Evolutionary conservation across 495 filamentous ascomycete species (phyloP), one percentile per base, ranked within the genome.

Genomic region (Xylaria acuta): DNA sequence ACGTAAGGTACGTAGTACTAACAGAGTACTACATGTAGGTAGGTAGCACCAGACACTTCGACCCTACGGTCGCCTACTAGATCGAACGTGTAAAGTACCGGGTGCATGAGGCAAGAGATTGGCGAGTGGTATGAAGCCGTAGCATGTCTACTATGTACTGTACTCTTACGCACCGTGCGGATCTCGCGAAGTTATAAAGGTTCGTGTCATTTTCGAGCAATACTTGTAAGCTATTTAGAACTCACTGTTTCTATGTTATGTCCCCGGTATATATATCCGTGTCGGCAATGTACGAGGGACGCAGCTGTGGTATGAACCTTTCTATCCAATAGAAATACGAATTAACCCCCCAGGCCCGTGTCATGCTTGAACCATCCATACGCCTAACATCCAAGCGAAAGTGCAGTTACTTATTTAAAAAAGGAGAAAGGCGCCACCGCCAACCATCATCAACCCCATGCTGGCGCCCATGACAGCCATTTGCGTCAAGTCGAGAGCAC

Each of bases 381-480:
- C 36, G 60, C 62, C 69, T 56, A 6, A 34, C 32, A n/a, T 36
- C 43, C 47, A 65, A 65, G 41, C 3, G n/a, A 72, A 62, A 22
- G 41, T 60, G 38, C 32, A 25, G 47, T 63, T 63, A 49, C 20
- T 63, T 63, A 30, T 51, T 68, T 69, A 75, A 34, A 82, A 73
- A 14, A 80, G 60, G 54, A 79, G 80, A 36, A 86, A 75, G 20
- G 76, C 45, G 12, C 85, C 84, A 25, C 84, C 82, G 12, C 84
- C 83, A 25, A 86, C 22, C 71, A 81, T 75, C 73, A 81, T 78
- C 38, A 85, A 49, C 45, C 75, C 59, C 73, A 85, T 80, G 36
- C 77, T 80, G 3, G 80, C 49, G 1, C 75, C 81, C 69, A 83
- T 76, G 5, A 86, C 73, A 20, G 72, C 67, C 41, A 85, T 65